Evolutionary conservation across 1,284 basidiomycete species (phyloP).

Genomic region (Leccinum subspadiceum): DNA sequence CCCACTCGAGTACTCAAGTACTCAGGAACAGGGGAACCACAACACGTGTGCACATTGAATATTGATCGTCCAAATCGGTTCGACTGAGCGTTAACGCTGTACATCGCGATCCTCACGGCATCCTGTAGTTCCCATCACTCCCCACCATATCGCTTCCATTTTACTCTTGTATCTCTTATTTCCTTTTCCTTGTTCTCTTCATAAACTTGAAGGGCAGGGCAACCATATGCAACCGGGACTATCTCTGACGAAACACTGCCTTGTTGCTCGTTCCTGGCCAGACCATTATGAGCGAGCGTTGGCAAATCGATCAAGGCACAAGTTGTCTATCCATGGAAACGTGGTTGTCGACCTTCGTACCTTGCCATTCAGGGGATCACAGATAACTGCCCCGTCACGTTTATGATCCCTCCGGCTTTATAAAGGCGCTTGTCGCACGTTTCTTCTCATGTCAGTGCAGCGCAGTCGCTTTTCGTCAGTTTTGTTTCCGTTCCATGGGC

Average conservation of each 20-base stretch:
- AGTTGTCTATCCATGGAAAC: background rate
- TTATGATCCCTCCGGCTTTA: background rate
- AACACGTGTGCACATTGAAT: background rate
- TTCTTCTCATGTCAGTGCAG: background rate
- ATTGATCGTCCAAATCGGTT: background rate
- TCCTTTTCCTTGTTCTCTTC: background rate
- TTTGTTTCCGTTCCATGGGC: constrained; percentile 6
- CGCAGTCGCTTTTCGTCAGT: background rate
- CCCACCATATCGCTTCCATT: background rate
- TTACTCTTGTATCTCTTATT: background rate
- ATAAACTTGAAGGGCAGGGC: background rate
- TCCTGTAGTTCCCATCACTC: background rate
- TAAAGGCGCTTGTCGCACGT: background rate
- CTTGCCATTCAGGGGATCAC: background rate
- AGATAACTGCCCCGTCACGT: background rate
- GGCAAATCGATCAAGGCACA: background rate
- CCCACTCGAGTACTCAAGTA: background rate
- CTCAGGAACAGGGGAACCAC: background rate
- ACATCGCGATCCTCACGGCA: background rate
- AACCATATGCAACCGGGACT: background rate
- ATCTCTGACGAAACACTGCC: background rate
- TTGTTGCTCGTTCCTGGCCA: background rate
- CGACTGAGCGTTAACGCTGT: background rate
- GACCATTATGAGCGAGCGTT: background rate
- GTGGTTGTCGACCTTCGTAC: background rate